These are phyloP conservation scores for Starmerella sirachaensis DNA, from an alignment of 805 yeast species.

Conservation along the genomic window DNA sequence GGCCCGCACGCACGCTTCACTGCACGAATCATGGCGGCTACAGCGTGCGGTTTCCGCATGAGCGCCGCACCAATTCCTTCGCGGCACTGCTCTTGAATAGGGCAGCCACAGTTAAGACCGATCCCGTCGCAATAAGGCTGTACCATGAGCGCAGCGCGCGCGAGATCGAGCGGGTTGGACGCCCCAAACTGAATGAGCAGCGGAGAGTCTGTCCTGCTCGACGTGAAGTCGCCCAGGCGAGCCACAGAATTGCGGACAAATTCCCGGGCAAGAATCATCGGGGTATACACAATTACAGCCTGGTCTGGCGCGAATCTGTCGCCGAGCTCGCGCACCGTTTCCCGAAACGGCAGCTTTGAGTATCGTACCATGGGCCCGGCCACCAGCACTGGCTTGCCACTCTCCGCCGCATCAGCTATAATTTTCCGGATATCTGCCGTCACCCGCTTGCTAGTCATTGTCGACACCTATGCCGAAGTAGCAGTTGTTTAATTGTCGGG, in stretches of 20 bases:
- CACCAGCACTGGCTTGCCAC: conserved; percentile 34
- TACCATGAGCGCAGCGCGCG: conserved; percentile 79
- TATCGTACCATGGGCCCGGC: conserved; percentile 97
- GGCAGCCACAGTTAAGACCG: conserved; percentile 95
- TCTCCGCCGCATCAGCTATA: not conserved
- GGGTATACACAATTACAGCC: conserved; percentile 61
- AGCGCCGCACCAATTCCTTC: conserved; percentile 97
- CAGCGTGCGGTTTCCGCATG: conserved; percentile 70
- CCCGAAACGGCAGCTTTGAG: conserved; percentile 85
- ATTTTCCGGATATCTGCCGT: too few relatives aligned
- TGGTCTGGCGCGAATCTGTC: conserved; percentile 41
- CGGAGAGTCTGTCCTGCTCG: conserved; percentile 56
- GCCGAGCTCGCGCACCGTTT: conserved; percentile 49
- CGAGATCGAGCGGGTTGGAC: conserved; percentile 67
- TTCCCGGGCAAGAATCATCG: conserved; percentile 94
- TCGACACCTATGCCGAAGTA: too few relatives aligned
- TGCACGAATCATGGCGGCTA: conserved; percentile 70
- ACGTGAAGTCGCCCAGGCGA: conserved; percentile 71
- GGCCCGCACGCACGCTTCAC: conserved; percentile 68
- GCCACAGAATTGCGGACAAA: conserved; percentile 78
- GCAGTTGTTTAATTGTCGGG: too few relatives aligned
- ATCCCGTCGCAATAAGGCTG: conserved; percentile 85
- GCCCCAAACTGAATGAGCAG: conserved; percentile 85
- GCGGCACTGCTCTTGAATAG: conserved; percentile 83
- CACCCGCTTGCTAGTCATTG: too few relatives aligned